Percentiles rank a stretch among this genome's conserved stretches.
Conservation (phyloP, 768 basidiomycete genomes). For the Russula sp. region DNA sequence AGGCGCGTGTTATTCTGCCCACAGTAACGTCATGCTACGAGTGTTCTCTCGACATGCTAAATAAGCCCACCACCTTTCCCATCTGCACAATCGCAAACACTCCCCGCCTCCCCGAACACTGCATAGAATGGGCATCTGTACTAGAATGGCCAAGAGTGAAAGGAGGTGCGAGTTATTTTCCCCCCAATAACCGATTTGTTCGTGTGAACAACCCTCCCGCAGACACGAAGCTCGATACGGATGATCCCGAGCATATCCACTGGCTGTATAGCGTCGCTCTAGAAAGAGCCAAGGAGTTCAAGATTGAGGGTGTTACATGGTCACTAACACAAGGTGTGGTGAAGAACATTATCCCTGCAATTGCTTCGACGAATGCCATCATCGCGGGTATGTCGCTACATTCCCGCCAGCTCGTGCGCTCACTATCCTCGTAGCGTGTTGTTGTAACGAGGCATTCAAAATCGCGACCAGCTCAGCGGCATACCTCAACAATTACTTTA, state of each 20-base stretch:
- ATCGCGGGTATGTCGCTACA: conserved; percentile 65
- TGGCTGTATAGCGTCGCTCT: conserved; percentile 85
- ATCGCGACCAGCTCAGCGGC: conserved; percentile 94
- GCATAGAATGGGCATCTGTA: conserved; percentile 99
- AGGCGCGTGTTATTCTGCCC: conserved; percentile 94
- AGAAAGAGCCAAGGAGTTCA: conserved; percentile 85
- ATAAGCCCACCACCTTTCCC: conserved; percentile 93
- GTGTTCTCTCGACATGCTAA: conserved; percentile 96
- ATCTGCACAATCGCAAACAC: conserved; percentile 99
- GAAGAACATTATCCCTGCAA: conserved; percentile 98
- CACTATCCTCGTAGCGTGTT: conserved; percentile 54
- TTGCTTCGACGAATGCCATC: conserved; percentile 97
- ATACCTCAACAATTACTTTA: conserved; percentile 95
- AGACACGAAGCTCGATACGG: conserved; percentile 97
- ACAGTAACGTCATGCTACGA: conserved; percentile 96
- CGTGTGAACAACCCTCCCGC: neutral
- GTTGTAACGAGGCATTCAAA: conserved; percentile 99
- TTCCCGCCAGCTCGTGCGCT: neutral
- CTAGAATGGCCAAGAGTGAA: conserved; percentile 96
- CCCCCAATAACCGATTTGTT: neutral
- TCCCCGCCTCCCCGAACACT: conserved; percentile 94
- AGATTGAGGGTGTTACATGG: conserved; percentile 98
- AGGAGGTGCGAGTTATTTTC: conserved; percentile 50
- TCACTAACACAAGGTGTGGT: conserved; percentile 96
- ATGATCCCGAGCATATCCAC: conserved; percentile 92